Evolutionary conservation across 1,284 basidiomycete genomes (phyloP).

Genomic region (Porogramme epimiltina): DNA sequence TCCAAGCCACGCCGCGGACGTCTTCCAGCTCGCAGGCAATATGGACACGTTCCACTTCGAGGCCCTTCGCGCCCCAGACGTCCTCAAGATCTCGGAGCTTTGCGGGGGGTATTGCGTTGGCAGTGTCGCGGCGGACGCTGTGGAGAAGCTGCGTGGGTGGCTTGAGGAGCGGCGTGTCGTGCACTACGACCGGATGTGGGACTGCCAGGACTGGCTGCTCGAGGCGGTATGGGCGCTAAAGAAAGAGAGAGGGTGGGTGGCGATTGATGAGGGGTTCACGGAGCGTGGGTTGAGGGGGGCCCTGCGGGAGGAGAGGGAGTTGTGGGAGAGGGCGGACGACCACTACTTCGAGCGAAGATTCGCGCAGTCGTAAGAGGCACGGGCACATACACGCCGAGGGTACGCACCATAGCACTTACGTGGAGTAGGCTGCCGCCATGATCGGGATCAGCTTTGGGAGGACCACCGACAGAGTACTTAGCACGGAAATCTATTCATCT

Average conservation of each 20-base stretch:
- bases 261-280: slow-evolving; percentile 2
- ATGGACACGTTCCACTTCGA: slow-evolving; percentile 9
- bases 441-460: too few relatives aligned
- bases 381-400: too few relatives aligned
- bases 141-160: neutral
- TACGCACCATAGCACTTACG: too few relatives aligned
- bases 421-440: too few relatives aligned
- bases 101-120: slow-evolving; percentile 1
- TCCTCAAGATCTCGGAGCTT: neutral
- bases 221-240: slow-evolving; percentile 1
- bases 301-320: slow-evolving; percentile 6
- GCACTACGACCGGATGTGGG: slow-evolving; percentile 3
- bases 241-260: neutral
- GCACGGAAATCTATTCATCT: too few relatives aligned
- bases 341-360: slow-evolving; percentile 1
- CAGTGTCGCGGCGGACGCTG: neutral
- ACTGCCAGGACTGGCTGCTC: slow-evolving; percentile 7
- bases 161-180: neutral
- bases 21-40: slow-evolving; percentile 5
- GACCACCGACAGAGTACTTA: too few relatives aligned
- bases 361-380: too few relatives aligned
- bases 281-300: neutral
- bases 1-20: neutral
- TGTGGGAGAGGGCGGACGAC: slow-evolving; percentile 2
- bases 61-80: neutral